Evolutionary conservation across 2,329 filamentous ascomycete genomes (phyloP), one percentile per base, ranked within the genome.

Genomic region (Bipolaris cookei): DNA sequence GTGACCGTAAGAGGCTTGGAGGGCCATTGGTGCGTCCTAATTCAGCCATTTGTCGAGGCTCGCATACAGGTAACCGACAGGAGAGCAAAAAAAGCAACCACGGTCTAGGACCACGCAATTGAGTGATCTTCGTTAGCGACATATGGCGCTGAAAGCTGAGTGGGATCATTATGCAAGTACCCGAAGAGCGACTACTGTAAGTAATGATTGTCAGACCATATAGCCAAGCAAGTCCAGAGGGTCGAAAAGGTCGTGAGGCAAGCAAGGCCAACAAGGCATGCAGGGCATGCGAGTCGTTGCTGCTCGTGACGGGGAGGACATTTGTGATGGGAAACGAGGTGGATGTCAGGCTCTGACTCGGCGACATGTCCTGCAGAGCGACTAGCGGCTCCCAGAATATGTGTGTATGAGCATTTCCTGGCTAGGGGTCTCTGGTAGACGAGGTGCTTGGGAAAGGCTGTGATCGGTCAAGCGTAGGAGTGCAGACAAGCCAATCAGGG

Each of bases 121-220:
- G 28, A 25, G 32, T 41, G 37, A 53, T 42, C 42, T 47, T 43
- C 34, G 42, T 46, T 21, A 25, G 49, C 35, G 54, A 50, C 48
- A 35, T 53, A 52, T 32, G 13, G 23, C 35, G 11, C 43, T 47
- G 43, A 34, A n/a, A 56, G 37, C 21, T 30, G 28, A 11, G 42
- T 41, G 47, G 43, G 42, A 53, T 52, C 49, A 39, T 41, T 50
- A 56, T 52, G 54, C 54, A 53, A 30, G 25, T 43, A 47, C 54
- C 49, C 43, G 49, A 42, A 30, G 54, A 20, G 54, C 8, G 25
- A 28, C 25, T 28, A 28, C 25, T 28, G 37, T 46, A 14, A 47
- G 42, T 6, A 53, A 53, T 45, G 49, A 48, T 48, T 49, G 49
- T 45, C 49, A 47, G 38, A 43, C 51, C 30, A 50, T 32, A 37